phyloP scores from a whole-genome alignment of 1,284 basidiomycete species.

The Xerocomus minutiporus region DNA sequence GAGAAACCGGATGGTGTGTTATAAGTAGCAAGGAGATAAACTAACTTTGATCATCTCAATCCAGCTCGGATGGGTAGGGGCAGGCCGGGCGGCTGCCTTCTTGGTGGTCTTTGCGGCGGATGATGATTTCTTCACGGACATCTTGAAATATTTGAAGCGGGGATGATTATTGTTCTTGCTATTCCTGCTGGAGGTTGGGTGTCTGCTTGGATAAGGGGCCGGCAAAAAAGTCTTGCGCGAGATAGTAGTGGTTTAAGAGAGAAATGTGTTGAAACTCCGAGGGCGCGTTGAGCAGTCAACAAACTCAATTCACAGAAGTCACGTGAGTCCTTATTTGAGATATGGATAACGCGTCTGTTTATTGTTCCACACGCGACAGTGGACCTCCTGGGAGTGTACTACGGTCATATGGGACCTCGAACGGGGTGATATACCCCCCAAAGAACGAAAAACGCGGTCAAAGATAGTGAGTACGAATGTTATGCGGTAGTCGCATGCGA shows the following conservation, averaged over 20 bases:
- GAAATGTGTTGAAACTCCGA: constrained; percentile 56
- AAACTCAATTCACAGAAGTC: constrained; percentile 37
- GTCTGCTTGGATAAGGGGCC: constrained; percentile 29
- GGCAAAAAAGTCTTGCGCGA: constrained; percentile 31
- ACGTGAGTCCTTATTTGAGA: constrained; percentile 35
- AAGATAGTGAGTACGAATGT: constrained; percentile 18
- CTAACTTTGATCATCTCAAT: constrained; percentile 75
- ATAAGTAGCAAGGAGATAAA: constrained; percentile 2
- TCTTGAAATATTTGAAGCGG: constrained; percentile 21
- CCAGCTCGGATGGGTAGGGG: constrained; percentile 63
- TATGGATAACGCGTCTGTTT: constrained; percentile 19
- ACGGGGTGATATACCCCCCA: constrained; percentile 13
- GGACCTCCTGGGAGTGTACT: constrained; percentile 1
- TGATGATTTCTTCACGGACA: constrained; percentile 34
- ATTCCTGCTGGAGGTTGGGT: constrained; percentile 18
- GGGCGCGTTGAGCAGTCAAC: constrained; percentile 52
- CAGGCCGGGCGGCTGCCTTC: constrained; percentile 37
- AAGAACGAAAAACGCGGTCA: constrained; percentile 19
- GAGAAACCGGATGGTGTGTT: neutral
- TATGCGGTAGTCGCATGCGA: constrained; percentile 11
- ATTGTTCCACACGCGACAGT: constrained; percentile 7
- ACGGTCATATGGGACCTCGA: constrained; percentile 1
- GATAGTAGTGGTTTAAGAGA: constrained; percentile 50
- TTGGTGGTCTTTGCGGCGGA: constrained; percentile 30
- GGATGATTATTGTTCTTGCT: constrained; percentile 34